Conservation (phyloP, 2,329 filamentous ascomycete species). For the Pseudopithomyces maydicus region DNA sequence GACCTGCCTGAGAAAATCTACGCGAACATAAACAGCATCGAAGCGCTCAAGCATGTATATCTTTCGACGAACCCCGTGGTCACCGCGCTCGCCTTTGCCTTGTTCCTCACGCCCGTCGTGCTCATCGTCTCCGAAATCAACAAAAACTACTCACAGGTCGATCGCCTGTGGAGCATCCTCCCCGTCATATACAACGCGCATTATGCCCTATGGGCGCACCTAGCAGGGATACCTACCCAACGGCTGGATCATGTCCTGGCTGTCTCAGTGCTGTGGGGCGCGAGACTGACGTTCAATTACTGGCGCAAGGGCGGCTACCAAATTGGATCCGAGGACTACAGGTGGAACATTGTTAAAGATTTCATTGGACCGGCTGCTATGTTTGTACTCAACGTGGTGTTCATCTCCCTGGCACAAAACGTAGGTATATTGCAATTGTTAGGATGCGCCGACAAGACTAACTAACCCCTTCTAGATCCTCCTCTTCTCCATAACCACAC, state of each 20-base stretch:
- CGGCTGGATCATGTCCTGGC: constrained; percentile 74
- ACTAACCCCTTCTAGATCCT: constrained; percentile 60
- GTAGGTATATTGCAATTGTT: constrained; percentile 38
- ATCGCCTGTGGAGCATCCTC: constrained; percentile 88
- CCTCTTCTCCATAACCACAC: constrained; percentile 77
- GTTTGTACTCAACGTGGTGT: constrained; percentile 85
- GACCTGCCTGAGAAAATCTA: constrained; percentile 52
- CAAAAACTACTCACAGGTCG: constrained; percentile 95
- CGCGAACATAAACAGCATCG: constrained; percentile 63
- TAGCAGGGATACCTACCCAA: constrained; percentile 71
- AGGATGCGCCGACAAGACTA: background rate
- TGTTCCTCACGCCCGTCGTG: constrained; percentile 74
- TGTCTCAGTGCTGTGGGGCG: constrained; percentile 79
- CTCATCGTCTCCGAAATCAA: constrained; percentile 82
- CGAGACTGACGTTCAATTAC: constrained; percentile 94
- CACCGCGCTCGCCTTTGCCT: constrained; percentile 71
- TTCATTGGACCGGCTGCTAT: constrained; percentile 69
- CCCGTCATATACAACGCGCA: constrained; percentile 87
- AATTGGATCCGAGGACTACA: constrained; percentile 90
- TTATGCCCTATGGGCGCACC: constrained; percentile 79
- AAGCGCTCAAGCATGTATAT: constrained; percentile 74
- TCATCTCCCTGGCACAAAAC: constrained; percentile 81
- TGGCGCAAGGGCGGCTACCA: constrained; percentile 92
- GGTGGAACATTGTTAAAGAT: constrained; percentile 79
- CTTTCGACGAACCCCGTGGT: constrained; percentile 84